phyloP scores from a whole-genome alignment of 352 stramenopile genomes.

The Globisporangium yorkense region DNA sequence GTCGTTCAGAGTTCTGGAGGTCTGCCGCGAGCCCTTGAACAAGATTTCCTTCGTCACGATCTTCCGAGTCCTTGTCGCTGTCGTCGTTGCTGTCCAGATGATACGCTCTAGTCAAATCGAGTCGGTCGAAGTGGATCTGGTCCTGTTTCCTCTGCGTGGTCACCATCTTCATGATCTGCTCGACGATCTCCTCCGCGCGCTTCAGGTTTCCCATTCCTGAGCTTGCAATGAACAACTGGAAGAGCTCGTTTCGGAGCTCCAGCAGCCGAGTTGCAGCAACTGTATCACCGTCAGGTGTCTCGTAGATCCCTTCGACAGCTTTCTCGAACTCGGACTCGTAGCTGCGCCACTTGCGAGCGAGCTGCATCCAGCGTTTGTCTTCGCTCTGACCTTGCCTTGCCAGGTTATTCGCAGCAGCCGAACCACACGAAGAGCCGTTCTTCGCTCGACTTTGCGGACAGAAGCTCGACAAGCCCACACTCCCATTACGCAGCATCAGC shows the following conservation, averaged over 20 bases:
- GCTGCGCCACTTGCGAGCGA: slow-evolving; percentile 49
- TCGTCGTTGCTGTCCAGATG: background rate
- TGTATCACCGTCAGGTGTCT: slow-evolving; percentile 1
- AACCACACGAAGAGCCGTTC: too few relatives aligned
- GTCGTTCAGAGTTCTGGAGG: too few relatives aligned
- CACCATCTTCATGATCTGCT: background rate
- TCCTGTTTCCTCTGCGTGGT: background rate
- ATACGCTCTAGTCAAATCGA: slow-evolving; percentile 3
- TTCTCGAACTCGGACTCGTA: slow-evolving; percentile 48
- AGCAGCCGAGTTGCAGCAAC: slow-evolving; percentile 1
- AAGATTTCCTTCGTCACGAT: background rate
- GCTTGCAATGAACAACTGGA: slow-evolving; percentile 10
- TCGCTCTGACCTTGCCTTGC: slow-evolving; percentile 27
- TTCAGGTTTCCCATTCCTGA: slow-evolving; percentile 4
- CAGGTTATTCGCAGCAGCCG: slow-evolving; percentile 5
- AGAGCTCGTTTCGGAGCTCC: slow-evolving; percentile 14
- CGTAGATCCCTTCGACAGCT: slow-evolving; percentile 41
- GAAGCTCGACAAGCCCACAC: slow-evolving; percentile 55
- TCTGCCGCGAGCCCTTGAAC: background rate
- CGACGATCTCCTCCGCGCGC: slow-evolving; percentile 7
- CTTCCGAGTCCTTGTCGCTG: background rate
- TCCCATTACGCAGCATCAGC: slow-evolving; percentile 46
- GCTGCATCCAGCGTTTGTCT: slow-evolving; percentile 37
- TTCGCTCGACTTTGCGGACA: slow-evolving; percentile 14
- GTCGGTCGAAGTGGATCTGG: background rate